These are phyloP conservation scores for Oligophagozyma castellii DNA, from an alignment of 1,139 yeast genomes.

Conservation along the genomic window DNA sequence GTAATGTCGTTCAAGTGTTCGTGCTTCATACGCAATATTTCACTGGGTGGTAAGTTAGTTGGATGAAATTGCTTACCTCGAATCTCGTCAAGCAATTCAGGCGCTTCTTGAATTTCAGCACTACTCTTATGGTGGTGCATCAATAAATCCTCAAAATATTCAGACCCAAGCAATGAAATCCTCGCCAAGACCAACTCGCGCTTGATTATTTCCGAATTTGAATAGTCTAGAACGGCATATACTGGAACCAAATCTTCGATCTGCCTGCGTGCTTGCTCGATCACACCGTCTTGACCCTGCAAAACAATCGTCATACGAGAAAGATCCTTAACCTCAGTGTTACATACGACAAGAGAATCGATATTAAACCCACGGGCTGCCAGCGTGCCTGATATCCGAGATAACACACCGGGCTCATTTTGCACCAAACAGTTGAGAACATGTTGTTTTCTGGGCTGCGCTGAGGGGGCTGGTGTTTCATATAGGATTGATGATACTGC, in stretches of 20 bases:
- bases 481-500: conserved; percentile 91
- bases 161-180: conserved; percentile 88
- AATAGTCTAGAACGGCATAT: conserved; percentile 91
- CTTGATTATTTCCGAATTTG: conserved; percentile 77
- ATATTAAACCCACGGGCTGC: conserved; percentile 98
- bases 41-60: conserved; percentile 76
- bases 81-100: conserved; percentile 24
- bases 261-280: conserved; percentile 98
- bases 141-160: conserved; percentile 87
- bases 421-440: conserved; percentile 94
- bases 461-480: conserved; percentile 76
- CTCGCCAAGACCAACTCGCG: conserved; percentile 86
- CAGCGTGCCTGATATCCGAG: conserved; percentile 84
- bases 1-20: conserved; percentile 76
- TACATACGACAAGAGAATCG: conserved; percentile 91
- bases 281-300: conserved; percentile 89
- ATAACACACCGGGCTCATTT: conserved; percentile 95
- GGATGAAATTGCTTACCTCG: conserved; percentile 57
- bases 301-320: conserved; percentile 94
- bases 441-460: conserved; percentile 59
- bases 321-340: conserved; percentile 88
- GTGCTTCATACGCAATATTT: conserved; percentile 89
- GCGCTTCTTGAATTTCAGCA: conserved; percentile 12
- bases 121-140: conserved; percentile 57
- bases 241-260: conserved; percentile 96